A percentile compares a stretch with the other conserved stretches of the same genome.
phyloP scores from a whole-genome alignment of 2,329 filamentous ascomycete genomes.

The Drechslera avenae region DNA sequence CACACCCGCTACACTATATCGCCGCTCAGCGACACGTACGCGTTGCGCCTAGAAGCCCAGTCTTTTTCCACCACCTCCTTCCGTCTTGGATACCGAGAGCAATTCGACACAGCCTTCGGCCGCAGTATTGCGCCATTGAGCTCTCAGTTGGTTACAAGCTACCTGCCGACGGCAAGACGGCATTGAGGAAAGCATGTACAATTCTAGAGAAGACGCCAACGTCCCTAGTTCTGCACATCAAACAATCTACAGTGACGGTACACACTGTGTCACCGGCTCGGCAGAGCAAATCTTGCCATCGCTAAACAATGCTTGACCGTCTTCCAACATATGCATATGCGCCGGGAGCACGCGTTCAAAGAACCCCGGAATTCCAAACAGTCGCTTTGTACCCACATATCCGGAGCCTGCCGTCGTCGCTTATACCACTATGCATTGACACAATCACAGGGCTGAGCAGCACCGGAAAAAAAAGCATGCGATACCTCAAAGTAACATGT shows the following conservation, averaged over 20 bases:
- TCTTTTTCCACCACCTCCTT: background rate
- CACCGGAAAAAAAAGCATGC: background rate
- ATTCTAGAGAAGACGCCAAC: background rate
- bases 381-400: conserved; percentile 13
- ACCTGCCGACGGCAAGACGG: conserved; percentile 4
- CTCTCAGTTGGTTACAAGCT: background rate
- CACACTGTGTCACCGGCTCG: background rate
- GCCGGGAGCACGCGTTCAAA: conserved; percentile 27
- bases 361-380: conserved; percentile 8
- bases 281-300: conserved; percentile 5
- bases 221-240: conserved; percentile 4
- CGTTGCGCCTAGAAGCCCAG: conserved; percentile 1
- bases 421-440: conserved; percentile 1
- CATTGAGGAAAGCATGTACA: conserved; percentile 3
- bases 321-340: conserved; percentile 4
- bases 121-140: background rate
- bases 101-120: background rate
- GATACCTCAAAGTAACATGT: background rate
- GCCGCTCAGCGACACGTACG: background rate
- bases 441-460: background rate
- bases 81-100: background rate
- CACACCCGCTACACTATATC: background rate
- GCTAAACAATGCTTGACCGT: conserved; percentile 2
- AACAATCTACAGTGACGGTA: conserved; percentile 3
- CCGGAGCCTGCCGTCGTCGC: conserved; percentile 10